Percentiles rank a stretch among this genome's conserved stretches.
These are phyloP conservation scores for Coleophoma crateriformis DNA, from an alignment of 2,329 filamentous ascomycete species.

Conservation along the genomic window DNA sequence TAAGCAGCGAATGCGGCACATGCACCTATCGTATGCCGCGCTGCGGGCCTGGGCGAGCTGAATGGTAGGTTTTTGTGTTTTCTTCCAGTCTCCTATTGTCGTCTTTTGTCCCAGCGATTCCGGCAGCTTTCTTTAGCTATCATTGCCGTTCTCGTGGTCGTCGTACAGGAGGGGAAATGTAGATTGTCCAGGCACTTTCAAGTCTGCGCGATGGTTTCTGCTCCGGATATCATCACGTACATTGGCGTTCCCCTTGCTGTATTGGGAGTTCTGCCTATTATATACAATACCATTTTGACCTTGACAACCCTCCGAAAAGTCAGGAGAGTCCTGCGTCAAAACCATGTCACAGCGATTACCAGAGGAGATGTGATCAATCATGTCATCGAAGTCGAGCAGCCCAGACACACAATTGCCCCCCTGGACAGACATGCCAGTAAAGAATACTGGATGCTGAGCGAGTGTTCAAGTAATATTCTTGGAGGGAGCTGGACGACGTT, in stretches of 20 bases:
- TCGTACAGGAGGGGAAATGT: no score
- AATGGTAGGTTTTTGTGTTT: no score
- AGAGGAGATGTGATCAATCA: conserved; percentile 60
- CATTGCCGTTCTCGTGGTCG: no score
- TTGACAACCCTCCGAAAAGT: conserved; percentile 55
- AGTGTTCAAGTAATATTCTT: conserved; percentile 45
- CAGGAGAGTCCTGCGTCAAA: conserved; percentile 49
- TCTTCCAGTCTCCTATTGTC: no score
- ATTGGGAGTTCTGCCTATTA: conserved; percentile 55
- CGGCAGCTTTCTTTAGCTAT: no score
- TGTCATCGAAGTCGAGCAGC: conserved; percentile 61
- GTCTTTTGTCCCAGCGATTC: no score
- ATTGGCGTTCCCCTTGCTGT: conserved; percentile 53
- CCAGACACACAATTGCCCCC: conserved; percentile 57
- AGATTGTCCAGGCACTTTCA: background rate
- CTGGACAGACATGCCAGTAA: conserved; percentile 46
- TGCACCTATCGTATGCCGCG: no score
- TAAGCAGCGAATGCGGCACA: no score
- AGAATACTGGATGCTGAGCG: conserved; percentile 53
- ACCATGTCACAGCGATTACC: conserved; percentile 53
- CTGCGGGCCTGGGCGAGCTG: no score
- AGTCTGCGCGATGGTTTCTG: conserved; percentile 8
- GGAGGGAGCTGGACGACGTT: conserved; percentile 62
- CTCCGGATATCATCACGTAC: conserved; percentile 43
- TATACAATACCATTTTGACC: conserved; percentile 59